These are phyloP conservation scores for Alternaria sp. DNA, from an alignment of 2,329 filamentous ascomycete genomes.

Conservation along the genomic window DNA sequence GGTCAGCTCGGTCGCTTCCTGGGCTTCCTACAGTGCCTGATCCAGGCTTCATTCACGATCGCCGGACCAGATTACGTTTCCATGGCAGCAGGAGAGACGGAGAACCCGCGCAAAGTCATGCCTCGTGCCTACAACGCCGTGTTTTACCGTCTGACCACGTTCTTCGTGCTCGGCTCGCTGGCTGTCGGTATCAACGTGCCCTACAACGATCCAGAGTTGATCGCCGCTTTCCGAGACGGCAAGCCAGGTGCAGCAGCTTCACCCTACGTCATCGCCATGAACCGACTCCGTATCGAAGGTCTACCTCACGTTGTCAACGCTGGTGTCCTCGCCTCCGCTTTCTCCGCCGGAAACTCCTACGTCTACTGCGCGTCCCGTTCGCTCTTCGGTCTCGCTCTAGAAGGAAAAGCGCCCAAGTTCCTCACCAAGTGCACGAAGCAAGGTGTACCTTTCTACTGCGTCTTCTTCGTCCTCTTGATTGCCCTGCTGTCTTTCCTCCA, in stretches of 20 bases:
- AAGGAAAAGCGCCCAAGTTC: slow-evolving; percentile 61
- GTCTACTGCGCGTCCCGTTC: slow-evolving; percentile 62
- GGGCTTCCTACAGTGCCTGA: slow-evolving; percentile 78
- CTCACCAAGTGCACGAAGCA: slow-evolving; percentile 65
- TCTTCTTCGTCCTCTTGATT: slow-evolving; percentile 69
- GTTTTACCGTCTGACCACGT: slow-evolving; percentile 76
- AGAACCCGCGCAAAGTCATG: slow-evolving; percentile 59
- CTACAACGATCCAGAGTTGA: slow-evolving; percentile 68
- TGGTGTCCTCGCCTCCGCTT: slow-evolving; percentile 61
- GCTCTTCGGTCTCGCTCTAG: slow-evolving; percentile 61
- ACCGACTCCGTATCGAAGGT: slow-evolving; percentile 60
- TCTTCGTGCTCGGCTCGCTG: slow-evolving; percentile 78
- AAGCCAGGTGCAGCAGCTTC: slow-evolving; percentile 71
- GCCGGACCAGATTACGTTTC: slow-evolving; percentile 58
- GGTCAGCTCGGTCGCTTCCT: slow-evolving; percentile 74
- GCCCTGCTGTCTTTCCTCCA: slow-evolving; percentile 77
- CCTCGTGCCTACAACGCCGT: slow-evolving; percentile 79
- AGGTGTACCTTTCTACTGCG: slow-evolving; percentile 77
- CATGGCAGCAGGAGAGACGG: slow-evolving; percentile 57
- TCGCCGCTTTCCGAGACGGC: slow-evolving; percentile 64
- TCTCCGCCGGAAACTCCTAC: slow-evolving; percentile 63
- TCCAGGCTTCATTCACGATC: slow-evolving; percentile 61
- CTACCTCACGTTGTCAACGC: slow-evolving; percentile 68
- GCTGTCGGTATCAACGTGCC: slow-evolving; percentile 73
- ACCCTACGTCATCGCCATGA: slow-evolving; percentile 68